Evolutionary conservation across 495 filamentous ascomycete species (phyloP), one percentile per base, ranked within the genome.

Genomic region (Aspergillus wentii): DNA sequence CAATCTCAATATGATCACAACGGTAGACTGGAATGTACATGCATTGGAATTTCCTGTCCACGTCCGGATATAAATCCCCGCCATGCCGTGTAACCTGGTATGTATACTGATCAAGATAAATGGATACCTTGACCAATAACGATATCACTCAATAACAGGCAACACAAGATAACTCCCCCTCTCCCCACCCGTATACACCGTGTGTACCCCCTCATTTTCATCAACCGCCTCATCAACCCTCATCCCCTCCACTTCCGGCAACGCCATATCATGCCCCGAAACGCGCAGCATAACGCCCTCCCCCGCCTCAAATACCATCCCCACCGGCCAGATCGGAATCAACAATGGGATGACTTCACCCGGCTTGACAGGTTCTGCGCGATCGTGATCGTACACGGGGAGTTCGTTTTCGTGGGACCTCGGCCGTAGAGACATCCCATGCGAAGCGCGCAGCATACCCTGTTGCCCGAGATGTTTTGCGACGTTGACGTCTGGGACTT

Each of bases 251-350:
- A 33, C 18, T 42, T 51, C 48, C 2, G 51, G 47, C 6, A 43
- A 30, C 2, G 38, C 30, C 48, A 55, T 51, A 38, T 49, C 44
- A 17, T 48, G 48, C 3, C 49, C 49, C 0, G 49, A 45, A 7
- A 52, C 25, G 4, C 41, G 18, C 4, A 57, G 22, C 18, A 52
- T 33, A 3, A 50, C 18, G 1, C 40, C 40, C 17, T 54, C 54
- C 0, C 51, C 51, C 1, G 34, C 36, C 10, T 47, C 48, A 33
- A 52, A 58, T 2, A 51, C 38, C 33, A 52, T 48, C 0, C 51
- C 48, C 11, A 41, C 35, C 0, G 54, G 51, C 54, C 54, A 58
- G 0, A 54, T 36, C 0, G 36, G 28, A 10, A 52, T 54, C 0
- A 25, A 13, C 4, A 54, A 14, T 1, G 43, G 28, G 8, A 50